Evolutionary conservation across 352 stramenopile species (phyloP).

Genomic region (Phytophthora agathidicida): DNA sequence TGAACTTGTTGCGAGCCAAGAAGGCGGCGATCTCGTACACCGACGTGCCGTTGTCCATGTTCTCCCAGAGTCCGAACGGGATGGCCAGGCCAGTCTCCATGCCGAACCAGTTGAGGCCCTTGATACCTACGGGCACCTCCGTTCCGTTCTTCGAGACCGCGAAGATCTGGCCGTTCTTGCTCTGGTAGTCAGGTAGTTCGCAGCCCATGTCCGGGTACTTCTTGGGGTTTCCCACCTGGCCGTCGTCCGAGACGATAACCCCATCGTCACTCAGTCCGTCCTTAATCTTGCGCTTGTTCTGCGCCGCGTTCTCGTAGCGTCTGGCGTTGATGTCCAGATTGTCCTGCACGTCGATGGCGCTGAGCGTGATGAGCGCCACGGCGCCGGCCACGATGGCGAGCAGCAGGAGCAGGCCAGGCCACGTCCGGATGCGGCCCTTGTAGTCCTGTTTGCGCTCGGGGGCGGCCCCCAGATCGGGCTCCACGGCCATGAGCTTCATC

Average conservation of each 20-base stretch:
- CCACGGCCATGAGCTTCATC: constrained; percentile 64
- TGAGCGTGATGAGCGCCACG: constrained; percentile 54
- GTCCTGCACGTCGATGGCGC: constrained; percentile 44
- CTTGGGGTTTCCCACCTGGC: constrained; percentile 59
- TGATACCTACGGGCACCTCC: constrained; percentile 57
- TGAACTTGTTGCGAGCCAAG: constrained; percentile 76
- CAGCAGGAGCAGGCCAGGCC: constrained; percentile 62
- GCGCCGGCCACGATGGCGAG: constrained; percentile 46
- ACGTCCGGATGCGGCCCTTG: constrained; percentile 74
- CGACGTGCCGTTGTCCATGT: constrained; percentile 67
- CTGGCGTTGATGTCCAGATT: constrained; percentile 26
- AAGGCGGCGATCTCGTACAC: constrained; percentile 73
- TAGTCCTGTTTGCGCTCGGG: constrained; percentile 66
- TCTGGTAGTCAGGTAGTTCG: constrained; percentile 64
- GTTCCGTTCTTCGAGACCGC: constrained; percentile 58
- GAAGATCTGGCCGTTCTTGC: constrained; percentile 61
- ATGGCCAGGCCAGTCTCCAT: constrained; percentile 72
- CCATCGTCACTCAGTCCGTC: constrained; percentile 41
- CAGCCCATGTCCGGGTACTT: constrained; percentile 61
- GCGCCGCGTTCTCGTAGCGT: constrained; percentile 34
- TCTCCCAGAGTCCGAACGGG: constrained; percentile 79
- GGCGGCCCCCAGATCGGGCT: constrained; percentile 37
- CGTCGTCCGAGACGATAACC: constrained; percentile 54
- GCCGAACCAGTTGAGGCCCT: constrained; percentile 80
- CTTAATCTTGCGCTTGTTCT: constrained; percentile 42